Evolutionary conservation across 371 early-diverging fungal genomes (phyloP).

Genomic region (Blyttiomyces sp.): DNA sequence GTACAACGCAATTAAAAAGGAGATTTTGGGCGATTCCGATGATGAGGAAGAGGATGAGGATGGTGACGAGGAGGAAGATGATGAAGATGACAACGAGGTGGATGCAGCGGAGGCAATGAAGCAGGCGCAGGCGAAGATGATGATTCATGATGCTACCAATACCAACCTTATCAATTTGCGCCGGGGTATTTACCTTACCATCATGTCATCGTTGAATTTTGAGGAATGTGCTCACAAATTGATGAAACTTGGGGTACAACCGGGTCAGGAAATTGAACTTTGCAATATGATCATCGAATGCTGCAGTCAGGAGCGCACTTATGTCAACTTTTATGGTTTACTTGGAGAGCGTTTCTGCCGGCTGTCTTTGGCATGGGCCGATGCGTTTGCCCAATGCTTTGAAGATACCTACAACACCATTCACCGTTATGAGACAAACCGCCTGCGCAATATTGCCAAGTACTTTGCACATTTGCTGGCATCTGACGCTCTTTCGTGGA

Average conservation of each 20-base stretch:
- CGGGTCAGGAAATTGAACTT: slow-evolving; percentile 87
- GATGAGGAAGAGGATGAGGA: slow-evolving; percentile 61
- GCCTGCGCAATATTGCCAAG: slow-evolving; percentile 88
- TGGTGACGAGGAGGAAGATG: slow-evolving; percentile 47
- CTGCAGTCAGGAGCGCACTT: slow-evolving; percentile 93
- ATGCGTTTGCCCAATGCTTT: slow-evolving; percentile 75
- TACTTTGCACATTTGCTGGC: slow-evolving; percentile 87
- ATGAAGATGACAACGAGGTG: slow-evolving; percentile 57
- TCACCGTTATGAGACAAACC: slow-evolving; percentile 91
- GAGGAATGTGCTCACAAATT: slow-evolving; percentile 97
- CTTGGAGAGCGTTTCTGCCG: slow-evolving; percentile 94
- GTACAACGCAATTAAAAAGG: slow-evolving; percentile 75
- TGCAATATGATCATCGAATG: slow-evolving; percentile 97
- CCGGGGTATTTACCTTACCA: slow-evolving; percentile 89
- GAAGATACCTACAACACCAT: slow-evolving; percentile 82
- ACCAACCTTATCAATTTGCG: slow-evolving; percentile 85
- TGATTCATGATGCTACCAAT: slow-evolving; percentile 88
- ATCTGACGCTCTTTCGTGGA: slow-evolving; percentile 84
- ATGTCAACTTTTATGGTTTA: slow-evolving; percentile 87
- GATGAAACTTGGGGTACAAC: slow-evolving; percentile 75
- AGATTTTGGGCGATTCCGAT: slow-evolving; percentile 84
- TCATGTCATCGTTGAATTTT: slow-evolving; percentile 93
- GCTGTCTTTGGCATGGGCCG: slow-evolving; percentile 75
- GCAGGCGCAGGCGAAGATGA: slow-evolving; percentile 50
- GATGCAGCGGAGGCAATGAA: slow-evolving; percentile 12